These are phyloP conservation scores for Alternaria panax DNA, from an alignment of 2,329 filamentous ascomycete species.

Conservation along the genomic window DNA sequence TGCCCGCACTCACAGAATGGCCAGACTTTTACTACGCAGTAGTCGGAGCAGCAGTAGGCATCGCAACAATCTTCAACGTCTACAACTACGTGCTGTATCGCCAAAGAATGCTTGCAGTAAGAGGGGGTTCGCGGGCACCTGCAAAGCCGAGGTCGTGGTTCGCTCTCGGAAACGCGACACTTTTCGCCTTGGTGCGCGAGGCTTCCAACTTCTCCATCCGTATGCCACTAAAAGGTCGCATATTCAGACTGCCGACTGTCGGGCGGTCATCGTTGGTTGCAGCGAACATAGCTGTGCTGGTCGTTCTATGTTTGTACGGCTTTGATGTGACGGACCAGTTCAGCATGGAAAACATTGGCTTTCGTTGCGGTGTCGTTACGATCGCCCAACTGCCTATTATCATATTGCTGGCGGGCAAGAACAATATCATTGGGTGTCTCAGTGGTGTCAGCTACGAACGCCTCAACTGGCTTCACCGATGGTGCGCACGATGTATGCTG, in stretches of 20 bases:
- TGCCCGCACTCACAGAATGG: slow-evolving; percentile 56
- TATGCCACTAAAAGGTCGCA: slow-evolving; percentile 44
- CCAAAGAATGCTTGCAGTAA: slow-evolving; percentile 60
- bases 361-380: slow-evolving; percentile 62
- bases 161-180: slow-evolving; percentile 58
- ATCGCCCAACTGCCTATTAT: slow-evolving; percentile 64
- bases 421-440: slow-evolving; percentile 67
- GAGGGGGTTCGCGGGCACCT: slow-evolving; percentile 51
- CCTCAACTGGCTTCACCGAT: slow-evolving; percentile 76
- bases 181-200: slow-evolving; percentile 63
- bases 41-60: slow-evolving; percentile 55
- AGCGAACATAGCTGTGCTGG: slow-evolving; percentile 59
- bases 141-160: slow-evolving; percentile 63
- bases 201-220: slow-evolving; percentile 57
- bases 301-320: slow-evolving; percentile 64
- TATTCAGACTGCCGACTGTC: slow-evolving; percentile 51
- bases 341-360: slow-evolving; percentile 64
- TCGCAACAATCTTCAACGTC: slow-evolving; percentile 55
- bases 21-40: slow-evolving; percentile 63
- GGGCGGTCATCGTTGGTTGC: slow-evolving; percentile 51
- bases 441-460: slow-evolving; percentile 72
- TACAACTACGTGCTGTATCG: slow-evolving; percentile 58
- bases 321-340: slow-evolving; percentile 59
- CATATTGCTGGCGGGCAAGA: slow-evolving; percentile 63
- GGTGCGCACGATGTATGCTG: slow-evolving; percentile 73